phyloP scores from a whole-genome alignment of 208 protist species.

The Crithidia acanthocephali region DNA sequence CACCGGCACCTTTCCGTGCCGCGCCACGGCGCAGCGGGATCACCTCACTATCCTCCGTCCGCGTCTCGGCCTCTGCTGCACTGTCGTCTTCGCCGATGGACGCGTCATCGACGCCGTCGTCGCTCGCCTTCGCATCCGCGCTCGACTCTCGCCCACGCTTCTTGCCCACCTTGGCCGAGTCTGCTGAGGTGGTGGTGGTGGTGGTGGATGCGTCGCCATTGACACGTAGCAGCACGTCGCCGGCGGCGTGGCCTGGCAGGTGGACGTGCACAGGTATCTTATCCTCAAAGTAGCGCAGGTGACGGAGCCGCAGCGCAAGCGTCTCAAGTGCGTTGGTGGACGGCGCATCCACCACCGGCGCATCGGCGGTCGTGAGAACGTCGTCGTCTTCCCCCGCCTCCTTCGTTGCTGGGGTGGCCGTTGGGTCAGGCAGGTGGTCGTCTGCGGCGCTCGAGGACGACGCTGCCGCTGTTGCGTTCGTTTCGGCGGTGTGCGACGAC shows the following conservation, averaged over 20 bases:
- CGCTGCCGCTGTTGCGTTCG: background rate
- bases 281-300: conserved; percentile 37
- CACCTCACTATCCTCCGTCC: background rate
- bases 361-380: background rate
- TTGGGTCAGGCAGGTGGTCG: background rate
- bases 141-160: conserved; percentile 23
- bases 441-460: background rate
- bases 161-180: conserved; percentile 10
- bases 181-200: background rate
- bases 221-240: conserved; percentile 27
- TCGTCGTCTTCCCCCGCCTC: background rate
- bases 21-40: background rate
- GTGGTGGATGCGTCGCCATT: background rate
- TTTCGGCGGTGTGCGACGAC: background rate
- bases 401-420: background rate
- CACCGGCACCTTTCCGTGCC: conserved; percentile 7
- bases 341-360: background rate
- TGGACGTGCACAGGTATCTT: conserved; percentile 31
- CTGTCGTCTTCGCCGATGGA: background rate
- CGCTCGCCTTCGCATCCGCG: conserved; percentile 7
- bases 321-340: conserved; percentile 20
- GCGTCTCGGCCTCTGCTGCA: background rate
- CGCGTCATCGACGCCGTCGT: conserved; percentile 8
- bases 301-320: conserved; percentile 31
- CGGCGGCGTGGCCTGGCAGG: conserved; percentile 32